Conservation (phyloP, 768 basidiomycete genomes). For the Paxillus ammoniavirescens region DNA sequence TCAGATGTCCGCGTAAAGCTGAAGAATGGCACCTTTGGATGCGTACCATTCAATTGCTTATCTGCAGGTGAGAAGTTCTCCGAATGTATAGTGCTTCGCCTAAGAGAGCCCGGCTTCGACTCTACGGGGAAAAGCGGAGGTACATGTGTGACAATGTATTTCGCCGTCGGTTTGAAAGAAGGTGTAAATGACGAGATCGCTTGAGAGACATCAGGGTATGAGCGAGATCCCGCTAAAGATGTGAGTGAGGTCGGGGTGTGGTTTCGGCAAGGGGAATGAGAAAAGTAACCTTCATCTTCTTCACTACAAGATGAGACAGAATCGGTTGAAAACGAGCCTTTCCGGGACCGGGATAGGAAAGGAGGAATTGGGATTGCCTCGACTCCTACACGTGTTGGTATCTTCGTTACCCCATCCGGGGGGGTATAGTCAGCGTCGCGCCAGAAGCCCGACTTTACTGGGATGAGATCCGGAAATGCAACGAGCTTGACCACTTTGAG, state of each 20-base stretch:
- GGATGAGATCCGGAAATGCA: conserved; percentile 71
- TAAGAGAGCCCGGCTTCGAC: conserved; percentile 7
- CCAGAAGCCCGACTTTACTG: conserved; percentile 19
- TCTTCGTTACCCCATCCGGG: background rate
- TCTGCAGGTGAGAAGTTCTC: conserved; percentile 7
- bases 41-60: conserved; percentile 10
- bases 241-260: conserved; percentile 34
- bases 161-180: conserved; percentile 37
- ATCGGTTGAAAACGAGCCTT: conserved; percentile 22
- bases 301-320: conserved; percentile 34
- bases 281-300: conserved; percentile 53
- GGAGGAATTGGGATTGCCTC: conserved; percentile 17
- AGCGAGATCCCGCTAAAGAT: conserved; percentile 39
- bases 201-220: conserved; percentile 41
- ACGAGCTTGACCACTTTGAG: conserved; percentile 77
- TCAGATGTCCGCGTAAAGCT: conserved; percentile 77
- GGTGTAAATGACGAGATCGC: conserved; percentile 27
- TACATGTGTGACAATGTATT: conserved; percentile 36
- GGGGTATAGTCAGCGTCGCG: conserved; percentile 1
- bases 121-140: conserved; percentile 30
- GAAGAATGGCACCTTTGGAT: conserved; percentile 62
- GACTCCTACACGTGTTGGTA: conserved; percentile 8
- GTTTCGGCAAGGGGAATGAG: conserved; percentile 49
- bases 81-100: conserved; percentile 7
- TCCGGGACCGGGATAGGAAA: conserved; percentile 22